Evolutionary conservation across 2,329 filamentous ascomycete species (phyloP).

Genomic region (Pyrenochaeta sp.): DNA sequence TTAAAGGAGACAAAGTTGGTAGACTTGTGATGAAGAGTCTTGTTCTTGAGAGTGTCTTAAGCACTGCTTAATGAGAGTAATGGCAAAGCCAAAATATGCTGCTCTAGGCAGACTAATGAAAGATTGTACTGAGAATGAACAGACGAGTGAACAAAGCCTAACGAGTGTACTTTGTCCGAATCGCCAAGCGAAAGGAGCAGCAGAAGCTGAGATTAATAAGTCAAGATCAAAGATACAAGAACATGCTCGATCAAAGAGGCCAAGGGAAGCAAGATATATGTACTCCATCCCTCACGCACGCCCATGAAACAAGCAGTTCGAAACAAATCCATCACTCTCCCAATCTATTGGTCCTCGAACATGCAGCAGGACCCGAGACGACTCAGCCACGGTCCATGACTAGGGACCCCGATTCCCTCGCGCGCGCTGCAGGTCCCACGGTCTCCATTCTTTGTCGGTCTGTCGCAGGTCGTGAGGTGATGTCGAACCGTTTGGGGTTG

Average conservation of each 20-base stretch:
- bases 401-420: conserved; percentile 39
- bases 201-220: conserved; percentile 22
- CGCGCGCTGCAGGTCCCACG: conserved; percentile 35
- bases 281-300: conserved; percentile 24
- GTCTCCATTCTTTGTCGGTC: conserved; percentile 15
- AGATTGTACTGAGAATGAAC: conserved; percentile 23
- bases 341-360: conserved; percentile 22
- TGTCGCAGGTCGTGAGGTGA: conserved; percentile 25
- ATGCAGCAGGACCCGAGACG: conserved; percentile 16
- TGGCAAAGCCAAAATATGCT: conserved; percentile 16
- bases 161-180: conserved; percentile 47
- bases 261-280: conserved; percentile 39
- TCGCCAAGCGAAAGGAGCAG: conserved; percentile 25
- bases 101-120: conserved; percentile 29
- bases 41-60: conserved; percentile 20
- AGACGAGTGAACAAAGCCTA: conserved; percentile 46
- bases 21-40: conserved; percentile 1
- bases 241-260: conserved; percentile 16
- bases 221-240: conserved; percentile 20
- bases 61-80: conserved; percentile 32
- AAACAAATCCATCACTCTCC: conserved; percentile 23
- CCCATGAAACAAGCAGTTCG: conserved; percentile 32
- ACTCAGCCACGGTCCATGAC: conserved; percentile 36
- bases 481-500: conserved; percentile 20
- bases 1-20: conserved; percentile 12